Evolutionary conservation across 768 basidiomycete species (phyloP).

Genomic region (Leccinum barrowsii): DNA sequence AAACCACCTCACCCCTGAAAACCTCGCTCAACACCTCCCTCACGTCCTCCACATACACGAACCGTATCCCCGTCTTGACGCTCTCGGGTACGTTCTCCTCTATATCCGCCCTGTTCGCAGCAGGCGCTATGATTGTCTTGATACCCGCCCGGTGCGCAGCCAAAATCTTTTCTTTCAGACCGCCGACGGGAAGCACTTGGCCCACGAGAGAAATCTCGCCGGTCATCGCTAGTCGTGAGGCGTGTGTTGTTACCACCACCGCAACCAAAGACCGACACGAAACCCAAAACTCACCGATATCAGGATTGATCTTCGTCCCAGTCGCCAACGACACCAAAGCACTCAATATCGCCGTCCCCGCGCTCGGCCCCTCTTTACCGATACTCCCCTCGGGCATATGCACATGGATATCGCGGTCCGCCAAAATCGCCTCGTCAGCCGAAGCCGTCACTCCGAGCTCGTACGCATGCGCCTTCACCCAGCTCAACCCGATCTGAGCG

Average conservation of each 20-base stretch:
- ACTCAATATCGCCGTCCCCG: slow-evolving; percentile 89
- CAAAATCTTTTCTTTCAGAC: slow-evolving; percentile 93
- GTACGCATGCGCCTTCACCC: slow-evolving; percentile 88
- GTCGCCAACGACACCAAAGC: slow-evolving; percentile 93
- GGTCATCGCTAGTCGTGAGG: slow-evolving; percentile 80
- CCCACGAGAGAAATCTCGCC: slow-evolving; percentile 97
- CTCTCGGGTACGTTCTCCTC: slow-evolving; percentile 97
- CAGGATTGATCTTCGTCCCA: slow-evolving; percentile 75
- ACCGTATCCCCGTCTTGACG: slow-evolving; percentile 91
- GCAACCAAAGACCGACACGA: neutral
- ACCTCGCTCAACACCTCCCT: slow-evolving; percentile 86
- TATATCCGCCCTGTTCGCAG: slow-evolving; percentile 88
- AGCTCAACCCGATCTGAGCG: slow-evolving; percentile 91
- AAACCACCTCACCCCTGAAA: slow-evolving; percentile 60
- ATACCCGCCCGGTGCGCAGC: slow-evolving; percentile 97
- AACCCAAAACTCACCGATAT: slow-evolving; percentile 64
- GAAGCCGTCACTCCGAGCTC: slow-evolving; percentile 81
- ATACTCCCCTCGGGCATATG: slow-evolving; percentile 97
- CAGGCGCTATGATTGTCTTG: slow-evolving; percentile 84
- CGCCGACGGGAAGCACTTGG: slow-evolving; percentile 94
- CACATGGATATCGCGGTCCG: slow-evolving; percentile 86
- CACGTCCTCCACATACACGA: slow-evolving; percentile 95
- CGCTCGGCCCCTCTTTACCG: slow-evolving; percentile 94
- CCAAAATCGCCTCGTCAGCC: slow-evolving; percentile 72
- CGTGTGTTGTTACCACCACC: neutral